These are phyloP conservation scores for Mucor lusitanicus DNA, from an alignment of 371 early-diverging fungal species.

Conservation along the genomic window DNA sequence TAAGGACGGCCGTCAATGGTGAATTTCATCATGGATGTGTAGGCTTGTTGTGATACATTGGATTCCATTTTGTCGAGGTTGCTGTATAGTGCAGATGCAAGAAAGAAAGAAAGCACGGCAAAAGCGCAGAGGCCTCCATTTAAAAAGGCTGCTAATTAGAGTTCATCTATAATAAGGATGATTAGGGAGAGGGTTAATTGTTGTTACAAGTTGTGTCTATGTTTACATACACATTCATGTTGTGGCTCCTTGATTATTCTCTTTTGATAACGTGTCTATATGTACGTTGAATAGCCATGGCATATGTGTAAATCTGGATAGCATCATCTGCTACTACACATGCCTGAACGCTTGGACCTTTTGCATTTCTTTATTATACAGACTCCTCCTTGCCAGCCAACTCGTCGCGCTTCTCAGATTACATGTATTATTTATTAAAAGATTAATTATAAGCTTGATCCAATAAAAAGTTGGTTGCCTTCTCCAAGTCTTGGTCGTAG, in stretches of 20 bases:
- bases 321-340: neutral
- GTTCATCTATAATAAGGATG: neutral
- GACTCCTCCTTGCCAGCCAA: neutral
- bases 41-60: constrained; percentile 44
- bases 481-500: constrained; percentile 69
- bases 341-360: constrained; percentile 19
- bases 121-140: neutral
- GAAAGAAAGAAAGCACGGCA: neutral
- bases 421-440: constrained; percentile 2
- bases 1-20: constrained; percentile 52
- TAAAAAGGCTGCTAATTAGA: constrained; percentile 4
- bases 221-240: neutral
- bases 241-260: constrained; percentile 1
- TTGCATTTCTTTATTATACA: neutral
- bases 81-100: neutral
- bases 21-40: constrained; percentile 54
- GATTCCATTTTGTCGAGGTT: constrained; percentile 27
- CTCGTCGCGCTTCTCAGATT: neutral
- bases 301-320: neutral
- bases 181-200: constrained; percentile 7
- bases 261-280: constrained; percentile 16
- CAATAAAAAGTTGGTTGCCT: constrained; percentile 70
- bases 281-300: neutral
- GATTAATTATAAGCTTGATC: constrained; percentile 45
- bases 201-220: constrained; percentile 5